Base-by-base conservation (phyloP, 176 grass and related monocot genomes). In the Echinochloa phyllopogon region DNA sequence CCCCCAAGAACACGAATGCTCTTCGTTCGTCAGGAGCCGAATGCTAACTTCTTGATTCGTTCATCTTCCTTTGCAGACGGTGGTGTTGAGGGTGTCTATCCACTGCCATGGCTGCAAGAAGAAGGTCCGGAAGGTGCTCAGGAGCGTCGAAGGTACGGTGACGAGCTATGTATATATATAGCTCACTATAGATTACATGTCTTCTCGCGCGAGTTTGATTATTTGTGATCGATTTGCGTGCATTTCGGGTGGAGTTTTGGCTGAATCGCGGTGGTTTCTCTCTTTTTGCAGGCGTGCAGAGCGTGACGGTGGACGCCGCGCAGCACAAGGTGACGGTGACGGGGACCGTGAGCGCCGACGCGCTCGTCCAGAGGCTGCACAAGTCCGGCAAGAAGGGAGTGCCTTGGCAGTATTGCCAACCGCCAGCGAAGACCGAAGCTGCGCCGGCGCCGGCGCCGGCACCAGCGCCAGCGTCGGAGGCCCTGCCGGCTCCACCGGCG, bases 71-170 rank as follows among this genome's bases (percentile, higher is more conserved):
- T 65, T 76, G 25, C 87, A 95, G 96, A 95, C 93, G 56, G 73
- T 92, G 65, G 85, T 84, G 87, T 81, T 98, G 80, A 95, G 58
- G 80, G 93, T 95, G 49, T 88, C 96, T 76, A 91, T 98, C 66
- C 93, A 98, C 82, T 98, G 93, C 81, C 79, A 87, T 61, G 96
- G 91, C 68, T 98, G 96, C 93, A 95, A 94, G 87, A 98, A 91
- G 77, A 95, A 98, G 82, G 93, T 95, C 64, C 78, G 88, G 61
- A 98, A 80, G 85, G 90, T 95, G 65, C 90, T 98, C 76, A 79
- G 53, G 68, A 69, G 27, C 76, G 23, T 94, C 40, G 87, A 91
- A 83, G 95, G 95, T 98, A 74, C 40, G 49, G 2, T 66, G 63
- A 11, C 60, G 29, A 33, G 29, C n/a, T n/a, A n/a, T n/a, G n/a